phyloP scores from a whole-genome alignment of 1,284 basidiomycete genomes.

The Volvariella volvacea region DNA sequence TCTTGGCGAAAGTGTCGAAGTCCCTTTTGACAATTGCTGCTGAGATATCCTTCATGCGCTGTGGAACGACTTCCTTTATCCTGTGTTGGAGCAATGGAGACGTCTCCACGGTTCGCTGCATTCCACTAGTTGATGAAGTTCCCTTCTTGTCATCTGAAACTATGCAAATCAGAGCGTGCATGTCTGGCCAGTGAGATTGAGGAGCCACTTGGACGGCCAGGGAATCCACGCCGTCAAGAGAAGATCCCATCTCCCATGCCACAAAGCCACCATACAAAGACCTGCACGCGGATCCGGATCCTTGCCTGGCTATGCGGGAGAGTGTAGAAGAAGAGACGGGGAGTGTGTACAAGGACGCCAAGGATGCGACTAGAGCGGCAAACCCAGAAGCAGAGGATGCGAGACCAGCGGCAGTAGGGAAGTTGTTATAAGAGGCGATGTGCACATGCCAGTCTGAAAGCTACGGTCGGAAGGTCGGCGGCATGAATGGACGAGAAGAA shows the following conservation, averaged over 20 bases:
- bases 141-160: constrained; percentile 97
- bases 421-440: constrained; percentile 97
- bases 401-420: constrained; percentile 96
- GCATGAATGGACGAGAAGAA: constrained; percentile 6
- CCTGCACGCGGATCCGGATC: constrained; percentile 95
- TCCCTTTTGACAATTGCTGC: constrained; percentile 76
- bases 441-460: constrained; percentile 72
- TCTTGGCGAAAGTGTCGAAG: constrained; percentile 84
- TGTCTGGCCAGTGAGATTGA: constrained; percentile 86
- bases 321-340: constrained; percentile 63
- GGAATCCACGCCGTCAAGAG: constrained; percentile 76
- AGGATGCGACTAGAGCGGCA: constrained; percentile 88
- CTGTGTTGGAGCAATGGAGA: constrained; percentile 87
- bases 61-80: constrained; percentile 82
- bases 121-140: constrained; percentile 90
- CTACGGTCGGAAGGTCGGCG: constrained; percentile 28
- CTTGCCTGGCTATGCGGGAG: constrained; percentile 93
- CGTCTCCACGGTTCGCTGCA: constrained; percentile 96
- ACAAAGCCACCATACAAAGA: constrained; percentile 97
- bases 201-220: constrained; percentile 87
- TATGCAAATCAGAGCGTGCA: constrained; percentile 97
- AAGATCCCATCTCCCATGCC: constrained; percentile 84
- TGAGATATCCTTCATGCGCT: constrained; percentile 79
- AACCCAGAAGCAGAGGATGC: constrained; percentile 97
- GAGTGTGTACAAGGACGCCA: constrained; percentile 83